Percentiles rank a stretch among this genome's conserved stretches.
These are phyloP conservation scores for Pyrenochaeta sp. DNA, from an alignment of 2,329 filamentous ascomycete species.

Conservation along the genomic window DNA sequence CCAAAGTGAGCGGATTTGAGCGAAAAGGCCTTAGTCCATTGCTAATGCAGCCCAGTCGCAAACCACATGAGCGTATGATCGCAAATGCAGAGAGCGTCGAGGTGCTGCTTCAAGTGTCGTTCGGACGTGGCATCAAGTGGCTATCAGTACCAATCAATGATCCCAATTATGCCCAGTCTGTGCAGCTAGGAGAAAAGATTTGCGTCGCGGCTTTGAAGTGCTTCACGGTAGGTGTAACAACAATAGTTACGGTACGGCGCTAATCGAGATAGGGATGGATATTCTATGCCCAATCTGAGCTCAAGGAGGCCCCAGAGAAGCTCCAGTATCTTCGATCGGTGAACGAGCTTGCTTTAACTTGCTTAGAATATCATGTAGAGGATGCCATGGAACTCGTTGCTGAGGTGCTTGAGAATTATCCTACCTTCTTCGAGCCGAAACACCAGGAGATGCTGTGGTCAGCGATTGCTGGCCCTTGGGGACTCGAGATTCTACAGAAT, in stretches of 20 bases:
- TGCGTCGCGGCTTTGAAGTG: constrained; percentile 44
- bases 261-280: constrained; percentile 70
- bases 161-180: constrained; percentile 27
- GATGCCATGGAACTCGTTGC: constrained; percentile 50
- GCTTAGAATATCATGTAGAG: constrained; percentile 65
- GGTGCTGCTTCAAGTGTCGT: constrained; percentile 55
- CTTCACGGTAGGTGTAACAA: constrained; percentile 39
- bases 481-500: constrained; percentile 46
- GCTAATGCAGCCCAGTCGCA: constrained; percentile 38
- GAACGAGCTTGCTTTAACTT: constrained; percentile 67
- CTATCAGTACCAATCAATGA: constrained; percentile 37
- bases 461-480: constrained; percentile 45
- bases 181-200: constrained; percentile 43
- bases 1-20: constrained; percentile 40
- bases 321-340: constrained; percentile 68
- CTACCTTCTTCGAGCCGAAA: constrained; percentile 44
- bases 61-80: constrained; percentile 62
- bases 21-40: not conserved
- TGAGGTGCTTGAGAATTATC: constrained; percentile 47
- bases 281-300: constrained; percentile 73
- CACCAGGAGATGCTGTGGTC: constrained; percentile 46
- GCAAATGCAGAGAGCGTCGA: constrained; percentile 62
- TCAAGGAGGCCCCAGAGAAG: constrained; percentile 65
- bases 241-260: not conserved
- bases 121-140: constrained; percentile 48